Base-by-base conservation (phyloP, 1,284 basidiomycete species). In the Sporisorium scitamineum region DNA sequence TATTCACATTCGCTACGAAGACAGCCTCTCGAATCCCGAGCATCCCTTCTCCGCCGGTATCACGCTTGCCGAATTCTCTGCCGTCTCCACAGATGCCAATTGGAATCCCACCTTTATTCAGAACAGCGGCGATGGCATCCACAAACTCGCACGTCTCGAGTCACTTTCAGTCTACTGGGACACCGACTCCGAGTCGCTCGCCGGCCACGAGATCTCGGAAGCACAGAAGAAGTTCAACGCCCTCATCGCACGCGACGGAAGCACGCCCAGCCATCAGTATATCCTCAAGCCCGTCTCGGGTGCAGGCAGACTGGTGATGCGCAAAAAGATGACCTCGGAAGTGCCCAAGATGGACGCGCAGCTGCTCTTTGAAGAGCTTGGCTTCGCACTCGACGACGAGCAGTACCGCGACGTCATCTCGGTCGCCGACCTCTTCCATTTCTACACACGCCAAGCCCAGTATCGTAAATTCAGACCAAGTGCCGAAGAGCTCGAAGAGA, bases 21-120 rank as follows among this genome's bases (percentile, higher is more conserved):
- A 99, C 86, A 92, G 91, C 57, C 87, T 96, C 73, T 97, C 94
- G 74, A 94, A 95, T 39, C 95, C 95, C 26, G 94, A 93, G 90
- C 96, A 97, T 86, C 96, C 96, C 9, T 99, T 99, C 85, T 92
- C 96, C 3, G 92, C 92, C 32, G 97, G 97, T 70, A 82, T 96
- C 51, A 99, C 96, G 1, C 88, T 99, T n/a, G 91, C 93, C 5
- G 91, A 92, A 41, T 97, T 99, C 85, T 92, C 93, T 7, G 94
- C 95, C 29, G 90, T 92, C n/a, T 99, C 97, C 1, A 95, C 96
- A 1, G 91, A 99, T 83, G 91, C 90, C 71, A 88, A 91, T 61
- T 99, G 97, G 97, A 87, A 93, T 71, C 90, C 95, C n/a, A 91
- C 94, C 0, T 99, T 98, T 87, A 94, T 99, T 61, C 93, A 95